phyloP scores from a whole-genome alignment of 306 rosid genomes.

The Senna tora region DNA sequence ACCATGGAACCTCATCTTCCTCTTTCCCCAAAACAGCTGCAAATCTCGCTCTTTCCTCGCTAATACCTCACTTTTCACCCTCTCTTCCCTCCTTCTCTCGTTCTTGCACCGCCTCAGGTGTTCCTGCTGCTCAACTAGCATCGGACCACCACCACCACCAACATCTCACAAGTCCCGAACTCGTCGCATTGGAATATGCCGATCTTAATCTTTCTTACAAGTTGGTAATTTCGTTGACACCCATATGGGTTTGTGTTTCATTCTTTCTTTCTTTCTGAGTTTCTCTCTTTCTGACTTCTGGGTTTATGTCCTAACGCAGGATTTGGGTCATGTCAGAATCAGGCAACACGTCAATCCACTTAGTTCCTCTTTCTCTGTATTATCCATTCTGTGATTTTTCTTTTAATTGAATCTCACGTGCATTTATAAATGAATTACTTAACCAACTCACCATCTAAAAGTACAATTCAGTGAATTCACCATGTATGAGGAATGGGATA shows the following conservation, averaged over 20 bases:
- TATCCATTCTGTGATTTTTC: conserved; percentile 4
- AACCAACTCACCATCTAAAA: too few relatives aligned
- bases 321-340: conserved; percentile 76
- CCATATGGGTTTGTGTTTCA: not conserved
- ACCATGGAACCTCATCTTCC: not conserved
- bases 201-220: conserved; percentile 80
- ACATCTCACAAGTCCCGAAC: conserved; percentile 57
- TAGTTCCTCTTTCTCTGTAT: conserved; percentile 73
- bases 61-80: conserved; percentile 22
- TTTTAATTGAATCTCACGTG: not conserved
- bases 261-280: not conserved
- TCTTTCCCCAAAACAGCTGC: conserved; percentile 19
- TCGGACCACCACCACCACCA: conserved; percentile 22
- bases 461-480: not conserved
- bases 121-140: conserved; percentile 30
- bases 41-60: conserved; percentile 15
- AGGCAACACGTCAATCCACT: conserved; percentile 97
- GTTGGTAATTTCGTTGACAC: conserved; percentile 27
- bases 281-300: not conserved
- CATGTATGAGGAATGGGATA: not conserved
- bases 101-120: conserved; percentile 24
- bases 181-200: conserved; percentile 78
- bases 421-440: not conserved
- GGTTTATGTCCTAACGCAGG: conserved; percentile 53
- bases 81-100: conserved; percentile 5